phyloP scores from a whole-genome alignment of 1,139 yeast species.

The Suhomyces terraborum region DNA sequence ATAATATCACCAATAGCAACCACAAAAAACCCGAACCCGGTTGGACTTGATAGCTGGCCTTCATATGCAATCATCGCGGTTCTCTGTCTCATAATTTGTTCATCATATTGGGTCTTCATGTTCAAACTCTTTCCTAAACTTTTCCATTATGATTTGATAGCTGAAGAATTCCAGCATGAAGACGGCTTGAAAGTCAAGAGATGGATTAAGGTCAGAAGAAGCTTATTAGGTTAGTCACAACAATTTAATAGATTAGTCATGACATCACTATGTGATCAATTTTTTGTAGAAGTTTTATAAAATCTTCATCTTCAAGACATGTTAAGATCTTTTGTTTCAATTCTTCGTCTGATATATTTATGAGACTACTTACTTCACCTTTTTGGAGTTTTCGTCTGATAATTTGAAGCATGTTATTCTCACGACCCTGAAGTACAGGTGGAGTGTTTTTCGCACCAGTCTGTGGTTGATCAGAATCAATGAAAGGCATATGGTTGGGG shows the following conservation, averaged over 20 bases:
- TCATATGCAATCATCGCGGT: constrained; percentile 50
- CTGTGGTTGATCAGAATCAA: no score
- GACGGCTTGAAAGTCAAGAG: constrained; percentile 59
- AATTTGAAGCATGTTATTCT: background rate
- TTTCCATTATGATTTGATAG: constrained; percentile 43
- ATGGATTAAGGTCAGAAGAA: constrained; percentile 44
- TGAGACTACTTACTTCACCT: background rate
- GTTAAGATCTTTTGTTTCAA: constrained; percentile 9
- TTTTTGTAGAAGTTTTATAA: constrained; percentile 14
- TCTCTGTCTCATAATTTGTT: constrained; percentile 31
- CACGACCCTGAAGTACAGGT: background rate
- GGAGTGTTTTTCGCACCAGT: background rate
- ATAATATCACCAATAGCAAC: constrained; percentile 51
- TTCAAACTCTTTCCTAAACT: constrained; percentile 48
- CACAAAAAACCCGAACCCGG: constrained; percentile 40
- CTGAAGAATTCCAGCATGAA: constrained; percentile 39
- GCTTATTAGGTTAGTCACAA: constrained; percentile 2
- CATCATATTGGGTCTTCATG: constrained; percentile 50
- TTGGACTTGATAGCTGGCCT: constrained; percentile 51
- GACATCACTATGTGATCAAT: constrained; percentile 14
- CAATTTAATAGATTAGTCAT: background rate
- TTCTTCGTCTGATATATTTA: constrained; percentile 3
- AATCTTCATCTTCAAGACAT: constrained; percentile 13
- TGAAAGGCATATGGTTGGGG: no score
- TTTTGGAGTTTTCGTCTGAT: constrained; percentile 1